These are phyloP conservation scores for Leishmania tropica DNA, from an alignment of 208 protist species.

Conservation along the genomic window DNA sequence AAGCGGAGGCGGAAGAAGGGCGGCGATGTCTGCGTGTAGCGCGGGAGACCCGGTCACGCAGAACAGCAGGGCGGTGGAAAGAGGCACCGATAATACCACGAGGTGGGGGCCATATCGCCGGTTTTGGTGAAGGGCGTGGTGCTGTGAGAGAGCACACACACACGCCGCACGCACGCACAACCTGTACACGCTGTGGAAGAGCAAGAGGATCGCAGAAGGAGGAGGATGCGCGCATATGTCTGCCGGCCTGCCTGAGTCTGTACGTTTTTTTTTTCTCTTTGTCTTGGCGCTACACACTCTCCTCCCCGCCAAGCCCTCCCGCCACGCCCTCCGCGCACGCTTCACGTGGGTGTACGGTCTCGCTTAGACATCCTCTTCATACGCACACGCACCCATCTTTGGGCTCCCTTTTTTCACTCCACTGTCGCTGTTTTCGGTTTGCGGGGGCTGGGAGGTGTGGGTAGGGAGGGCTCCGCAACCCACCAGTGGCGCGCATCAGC, in stretches of 20 bases:
- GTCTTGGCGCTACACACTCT: neutral
- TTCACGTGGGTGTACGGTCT: neutral
- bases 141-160: neutral
- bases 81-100: neutral
- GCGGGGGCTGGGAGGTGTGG: neutral
- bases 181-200: neutral
- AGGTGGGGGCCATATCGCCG: neutral
- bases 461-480: neutral
- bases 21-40: neutral
- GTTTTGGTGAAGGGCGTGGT: neutral
- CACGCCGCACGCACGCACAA: neutral
- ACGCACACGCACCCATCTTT: no score
- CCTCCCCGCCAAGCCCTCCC: neutral
- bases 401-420: no score
- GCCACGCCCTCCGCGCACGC: neutral
- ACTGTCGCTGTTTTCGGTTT: neutral
- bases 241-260: neutral
- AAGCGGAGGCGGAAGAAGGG: neutral
- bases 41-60: neutral
- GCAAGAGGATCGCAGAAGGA: neutral
- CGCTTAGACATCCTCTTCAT: neutral
- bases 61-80: neutral
- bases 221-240: neutral
- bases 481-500: neutral
- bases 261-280: neutral